Conservation (phyloP, 352 stramenopile species). For the Plasmopara viticola region DNA sequence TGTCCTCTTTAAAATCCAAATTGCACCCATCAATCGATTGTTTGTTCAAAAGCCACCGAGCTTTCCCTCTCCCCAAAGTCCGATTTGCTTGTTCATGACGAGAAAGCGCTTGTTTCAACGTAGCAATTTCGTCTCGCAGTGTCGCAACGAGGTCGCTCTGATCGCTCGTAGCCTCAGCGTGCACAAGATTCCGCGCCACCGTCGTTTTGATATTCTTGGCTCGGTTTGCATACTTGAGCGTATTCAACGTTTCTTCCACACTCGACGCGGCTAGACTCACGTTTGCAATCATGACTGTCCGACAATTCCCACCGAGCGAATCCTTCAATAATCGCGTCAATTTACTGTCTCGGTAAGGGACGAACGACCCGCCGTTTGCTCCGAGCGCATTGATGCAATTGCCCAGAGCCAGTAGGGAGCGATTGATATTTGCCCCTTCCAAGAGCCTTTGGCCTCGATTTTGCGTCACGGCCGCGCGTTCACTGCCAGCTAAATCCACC, state of each 20-base stretch:
- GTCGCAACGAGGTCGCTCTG: conserved; percentile 83
- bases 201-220: conserved; percentile 93
- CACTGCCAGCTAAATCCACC: conserved; percentile 88
- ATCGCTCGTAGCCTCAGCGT: conserved; percentile 74
- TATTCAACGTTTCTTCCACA: conserved; percentile 91
- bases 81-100: conserved; percentile 16
- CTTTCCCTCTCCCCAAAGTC: neutral
- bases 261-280: conserved; percentile 71
- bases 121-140: conserved; percentile 81
- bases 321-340: conserved; percentile 87
- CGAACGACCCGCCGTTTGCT: conserved; percentile 67
- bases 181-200: conserved; percentile 79
- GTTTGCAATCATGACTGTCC: conserved; percentile 93
- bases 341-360: conserved; percentile 88
- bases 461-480: conserved; percentile 85
- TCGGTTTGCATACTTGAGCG: conserved; percentile 89
- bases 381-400: conserved; percentile 93
- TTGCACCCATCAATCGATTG: neutral
- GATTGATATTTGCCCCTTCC: conserved; percentile 92
- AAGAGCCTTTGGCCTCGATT: conserved; percentile 80
- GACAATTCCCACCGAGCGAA: conserved; percentile 88
- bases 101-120: conserved; percentile 61
- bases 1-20: conserved; percentile 20
- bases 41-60: conserved; percentile 18
- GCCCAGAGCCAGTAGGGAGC: conserved; percentile 83